A percentile compares a stretch with the other conserved stretches of the same genome.
Evolutionary conservation across 805 yeast species (phyloP).

Genomic region (Ogataea haglerorum): DNA sequence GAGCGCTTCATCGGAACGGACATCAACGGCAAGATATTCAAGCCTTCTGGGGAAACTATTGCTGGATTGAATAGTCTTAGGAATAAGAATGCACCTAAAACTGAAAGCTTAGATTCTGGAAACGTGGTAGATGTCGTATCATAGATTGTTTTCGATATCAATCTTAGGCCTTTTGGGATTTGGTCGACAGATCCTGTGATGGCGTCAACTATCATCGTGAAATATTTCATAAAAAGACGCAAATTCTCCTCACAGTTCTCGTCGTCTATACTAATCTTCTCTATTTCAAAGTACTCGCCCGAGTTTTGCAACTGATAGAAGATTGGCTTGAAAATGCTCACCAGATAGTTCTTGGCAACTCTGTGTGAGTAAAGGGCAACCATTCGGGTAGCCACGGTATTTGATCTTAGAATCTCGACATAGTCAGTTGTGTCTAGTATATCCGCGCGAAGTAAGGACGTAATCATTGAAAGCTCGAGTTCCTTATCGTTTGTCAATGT

Average conservation of each 20-base stretch:
- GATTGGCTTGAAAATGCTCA: constrained; percentile 50
- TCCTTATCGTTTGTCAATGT: constrained; percentile 46
- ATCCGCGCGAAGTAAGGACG: constrained; percentile 57
- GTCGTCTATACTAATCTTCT: constrained; percentile 36
- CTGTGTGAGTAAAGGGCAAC: constrained; percentile 66
- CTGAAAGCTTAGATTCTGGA: constrained; percentile 62
- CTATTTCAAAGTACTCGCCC: constrained; percentile 61
- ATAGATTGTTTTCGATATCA: constrained; percentile 66
- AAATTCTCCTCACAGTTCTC: constrained; percentile 42
- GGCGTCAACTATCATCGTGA: constrained; percentile 54
- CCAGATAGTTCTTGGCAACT: constrained; percentile 61
- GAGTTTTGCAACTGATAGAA: constrained; percentile 48
- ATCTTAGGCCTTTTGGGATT: constrained; percentile 70
- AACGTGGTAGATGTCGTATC: constrained; percentile 55
- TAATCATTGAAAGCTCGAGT: constrained; percentile 43
- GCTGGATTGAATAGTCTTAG: constrained; percentile 84
- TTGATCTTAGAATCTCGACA: constrained; percentile 73
- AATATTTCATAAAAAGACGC: constrained; percentile 50
- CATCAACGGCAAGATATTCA: constrained; percentile 19
- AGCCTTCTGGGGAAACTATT: constrained; percentile 78
- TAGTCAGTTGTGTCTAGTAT: constrained; percentile 57
- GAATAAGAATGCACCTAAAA: constrained; percentile 85
- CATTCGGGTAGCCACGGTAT: constrained; percentile 77
- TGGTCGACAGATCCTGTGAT: constrained; percentile 51
- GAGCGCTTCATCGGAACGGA: constrained; percentile 48